phyloP scores from a whole-genome alignment of 257 asterid genomes.

The Salvia rosmarinus region DNA sequence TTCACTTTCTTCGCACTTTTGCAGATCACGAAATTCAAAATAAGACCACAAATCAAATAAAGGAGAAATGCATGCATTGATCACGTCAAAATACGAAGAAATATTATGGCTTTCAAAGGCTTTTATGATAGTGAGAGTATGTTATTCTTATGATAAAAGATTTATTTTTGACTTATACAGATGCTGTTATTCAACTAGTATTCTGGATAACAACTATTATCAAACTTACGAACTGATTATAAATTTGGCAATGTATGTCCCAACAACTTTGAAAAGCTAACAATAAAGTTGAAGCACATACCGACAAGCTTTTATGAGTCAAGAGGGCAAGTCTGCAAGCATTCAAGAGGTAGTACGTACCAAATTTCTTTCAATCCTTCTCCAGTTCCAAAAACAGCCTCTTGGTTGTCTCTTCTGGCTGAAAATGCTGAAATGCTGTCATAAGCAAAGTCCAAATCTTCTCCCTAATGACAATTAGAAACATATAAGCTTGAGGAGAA shows the following conservation, averaged over 20 bases:
- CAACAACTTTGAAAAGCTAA: no score
- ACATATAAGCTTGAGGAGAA: slow-evolving; percentile 25
- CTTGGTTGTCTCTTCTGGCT: slow-evolving; percentile 94
- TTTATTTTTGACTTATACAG: background rate
- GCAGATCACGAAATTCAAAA: slow-evolving; percentile 7
- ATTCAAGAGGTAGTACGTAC: no score
- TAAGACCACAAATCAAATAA: slow-evolving; percentile 3
- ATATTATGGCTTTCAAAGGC: background rate
- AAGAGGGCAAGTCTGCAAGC: no score
- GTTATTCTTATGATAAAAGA: background rate
- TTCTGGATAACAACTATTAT: slow-evolving; percentile 11
- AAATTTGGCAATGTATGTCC: no score
- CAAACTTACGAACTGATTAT: background rate
- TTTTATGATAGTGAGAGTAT: slow-evolving; percentile 19
- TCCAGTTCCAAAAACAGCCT: slow-evolving; percentile 96
- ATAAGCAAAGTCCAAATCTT: slow-evolving; percentile 94
- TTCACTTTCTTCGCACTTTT: background rate
- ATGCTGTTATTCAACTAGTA: background rate
- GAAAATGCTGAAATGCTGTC: slow-evolving; percentile 99
- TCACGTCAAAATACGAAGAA: background rate
- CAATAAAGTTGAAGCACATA: no score
- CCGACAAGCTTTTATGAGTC: no score
- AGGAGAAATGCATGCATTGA: slow-evolving; percentile 16
- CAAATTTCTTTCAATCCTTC: slow-evolving; percentile 97
- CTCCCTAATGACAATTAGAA: slow-evolving; percentile 65